Evolutionary conservation across 768 basidiomycete species (phyloP).

Genomic region (Candolleomyces efflorescens): DNA sequence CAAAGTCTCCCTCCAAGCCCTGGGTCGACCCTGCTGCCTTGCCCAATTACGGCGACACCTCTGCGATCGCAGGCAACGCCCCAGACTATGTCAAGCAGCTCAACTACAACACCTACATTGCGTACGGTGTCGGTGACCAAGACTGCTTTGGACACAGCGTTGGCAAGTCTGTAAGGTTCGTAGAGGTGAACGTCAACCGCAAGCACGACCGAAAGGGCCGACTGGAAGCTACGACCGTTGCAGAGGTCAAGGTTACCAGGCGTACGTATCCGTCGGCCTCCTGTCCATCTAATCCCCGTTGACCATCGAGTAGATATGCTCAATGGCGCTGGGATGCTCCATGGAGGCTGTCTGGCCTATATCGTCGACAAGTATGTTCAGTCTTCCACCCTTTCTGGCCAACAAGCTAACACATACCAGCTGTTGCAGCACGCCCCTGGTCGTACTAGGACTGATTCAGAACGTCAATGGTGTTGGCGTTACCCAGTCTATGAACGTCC

Average conservation of each 20-base stretch:
- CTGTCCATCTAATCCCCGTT: neutral
- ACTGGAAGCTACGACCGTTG: conserved; percentile 56
- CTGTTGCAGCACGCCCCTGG: conserved; percentile 64
- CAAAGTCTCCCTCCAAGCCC: conserved; percentile 8
- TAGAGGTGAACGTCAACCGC: conserved; percentile 51
- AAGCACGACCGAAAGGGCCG: conserved; percentile 44
- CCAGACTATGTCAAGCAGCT: conserved; percentile 62
- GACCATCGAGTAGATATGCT: conserved; percentile 49
- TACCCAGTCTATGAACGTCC: conserved; percentile 65
- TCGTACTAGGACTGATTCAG: conserved; percentile 58
- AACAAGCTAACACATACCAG: conserved; percentile 21
- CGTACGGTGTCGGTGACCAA: conserved; percentile 65
- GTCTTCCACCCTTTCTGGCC: neutral
- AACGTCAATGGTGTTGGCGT: conserved; percentile 70
- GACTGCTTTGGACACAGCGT: conserved; percentile 60
- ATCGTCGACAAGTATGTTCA: conserved; percentile 62
- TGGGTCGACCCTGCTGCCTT: conserved; percentile 68
- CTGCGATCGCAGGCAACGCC: conserved; percentile 59
- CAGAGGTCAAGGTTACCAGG: conserved; percentile 61
- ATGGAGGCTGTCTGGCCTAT: conserved; percentile 73
- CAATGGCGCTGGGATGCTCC: conserved; percentile 72
- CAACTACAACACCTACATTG: conserved; percentile 60
- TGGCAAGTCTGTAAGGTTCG: conserved; percentile 56
- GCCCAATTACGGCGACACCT: conserved; percentile 54
- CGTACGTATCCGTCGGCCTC: conserved; percentile 32